Evolutionary conservation across 139 green algal species (phyloP).

Genomic region (Chlamydomonas incerta): DNA sequence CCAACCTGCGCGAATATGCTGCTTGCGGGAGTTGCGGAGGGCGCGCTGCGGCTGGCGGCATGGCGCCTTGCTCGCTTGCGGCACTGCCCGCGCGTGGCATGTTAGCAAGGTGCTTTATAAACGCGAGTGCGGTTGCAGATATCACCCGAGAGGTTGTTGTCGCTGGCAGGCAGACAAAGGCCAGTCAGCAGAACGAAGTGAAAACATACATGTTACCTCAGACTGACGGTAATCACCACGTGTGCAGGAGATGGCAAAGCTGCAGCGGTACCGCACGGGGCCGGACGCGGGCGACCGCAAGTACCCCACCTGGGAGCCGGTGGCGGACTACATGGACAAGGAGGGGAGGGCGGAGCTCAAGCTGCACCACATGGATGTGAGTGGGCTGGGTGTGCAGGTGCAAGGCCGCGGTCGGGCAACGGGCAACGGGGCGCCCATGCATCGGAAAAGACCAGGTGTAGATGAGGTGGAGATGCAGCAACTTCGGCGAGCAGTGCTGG

Average conservation of each 20-base stretch:
- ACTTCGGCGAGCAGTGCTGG: no score
- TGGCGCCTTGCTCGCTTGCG: not conserved
- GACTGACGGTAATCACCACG: no score
- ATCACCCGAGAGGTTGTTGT: no score
- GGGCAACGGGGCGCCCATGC: not conserved
- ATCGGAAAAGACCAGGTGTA: not conserved
- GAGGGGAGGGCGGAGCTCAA: not conserved
- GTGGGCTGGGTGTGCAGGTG: not conserved
- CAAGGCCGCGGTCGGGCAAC: not conserved
- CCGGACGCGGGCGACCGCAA: not conserved
- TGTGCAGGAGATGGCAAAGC: not conserved
- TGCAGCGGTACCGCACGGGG: slow-evolving; percentile 7
- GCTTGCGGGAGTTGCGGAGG: not conserved
- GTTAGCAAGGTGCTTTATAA: no score
- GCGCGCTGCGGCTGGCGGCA: no score
- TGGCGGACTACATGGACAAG: not conserved
- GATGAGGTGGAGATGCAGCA: no score
- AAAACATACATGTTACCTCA: no score
- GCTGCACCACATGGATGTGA: not conserved
- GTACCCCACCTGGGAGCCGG: not conserved
- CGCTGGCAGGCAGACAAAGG: no score
- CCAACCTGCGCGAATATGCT: no score
- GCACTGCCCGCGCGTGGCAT: not conserved
- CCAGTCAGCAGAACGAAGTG: no score
- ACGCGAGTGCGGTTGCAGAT: no score